Evolutionary conservation across 2,329 filamentous ascomycete species (phyloP).

Genomic region (Tolypocladium pustulatum): DNA sequence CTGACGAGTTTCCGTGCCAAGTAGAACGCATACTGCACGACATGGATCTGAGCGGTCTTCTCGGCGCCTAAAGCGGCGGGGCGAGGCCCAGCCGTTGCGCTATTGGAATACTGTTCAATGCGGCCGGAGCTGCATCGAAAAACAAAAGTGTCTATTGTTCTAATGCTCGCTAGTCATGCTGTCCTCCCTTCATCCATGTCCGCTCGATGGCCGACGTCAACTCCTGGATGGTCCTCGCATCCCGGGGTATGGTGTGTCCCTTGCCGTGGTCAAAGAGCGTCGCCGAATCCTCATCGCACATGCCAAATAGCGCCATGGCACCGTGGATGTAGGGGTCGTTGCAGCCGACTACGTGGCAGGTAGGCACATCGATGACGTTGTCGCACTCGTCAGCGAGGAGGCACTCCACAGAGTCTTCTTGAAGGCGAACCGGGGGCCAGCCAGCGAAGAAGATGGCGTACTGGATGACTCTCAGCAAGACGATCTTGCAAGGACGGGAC

Average conservation of each 20-base stretch:
- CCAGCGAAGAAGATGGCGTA: slow-evolving; percentile 42
- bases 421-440: slow-evolving; percentile 39
- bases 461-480: slow-evolving; percentile 9
- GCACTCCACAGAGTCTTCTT: slow-evolving; percentile 24
- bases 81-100: neutral
- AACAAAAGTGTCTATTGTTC: neutral
- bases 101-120: neutral
- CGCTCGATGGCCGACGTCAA: slow-evolving; percentile 14
- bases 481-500: slow-evolving; percentile 1
- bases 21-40: neutral
- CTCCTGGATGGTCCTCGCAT: slow-evolving; percentile 36
- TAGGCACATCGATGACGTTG: slow-evolving; percentile 38
- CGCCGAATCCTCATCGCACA: slow-evolving; percentile 49
- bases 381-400: slow-evolving; percentile 39
- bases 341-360: slow-evolving; percentile 42
- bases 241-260: slow-evolving; percentile 50
- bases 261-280: slow-evolving; percentile 56
- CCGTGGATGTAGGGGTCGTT: slow-evolving; percentile 51
- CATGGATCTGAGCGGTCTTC: neutral
- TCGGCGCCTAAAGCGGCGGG: neutral
- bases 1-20: neutral
- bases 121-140: neutral
- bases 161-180: neutral
- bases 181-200: neutral
- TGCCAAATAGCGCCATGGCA: slow-evolving; percentile 49